Conservation (phyloP, 2,329 filamentous ascomycete genomes). For the Apiospora marii region DNA sequence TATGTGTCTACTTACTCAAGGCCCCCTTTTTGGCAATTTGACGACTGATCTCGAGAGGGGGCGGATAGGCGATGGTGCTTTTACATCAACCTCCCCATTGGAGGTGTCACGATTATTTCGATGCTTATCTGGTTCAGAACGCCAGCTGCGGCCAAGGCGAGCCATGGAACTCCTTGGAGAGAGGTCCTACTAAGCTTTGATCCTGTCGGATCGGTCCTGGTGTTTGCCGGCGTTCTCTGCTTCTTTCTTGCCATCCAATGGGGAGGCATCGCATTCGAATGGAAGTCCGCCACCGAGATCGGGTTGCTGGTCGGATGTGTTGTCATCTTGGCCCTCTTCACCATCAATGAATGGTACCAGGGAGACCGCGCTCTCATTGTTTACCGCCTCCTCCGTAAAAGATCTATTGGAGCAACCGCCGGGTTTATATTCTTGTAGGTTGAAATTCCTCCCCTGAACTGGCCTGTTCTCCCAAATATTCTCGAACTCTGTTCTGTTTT, state of each 20-base stretch:
- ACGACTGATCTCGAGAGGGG: not conserved
- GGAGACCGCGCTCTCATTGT: conserved; percentile 48
- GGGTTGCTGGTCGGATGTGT: conserved; percentile 48
- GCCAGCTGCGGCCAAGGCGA: conserved; percentile 30
- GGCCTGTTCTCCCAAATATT: not conserved
- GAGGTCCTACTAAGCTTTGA: conserved; percentile 36
- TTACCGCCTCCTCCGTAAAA: conserved; percentile 46
- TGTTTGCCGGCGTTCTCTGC: conserved; percentile 36
- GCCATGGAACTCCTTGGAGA: conserved; percentile 25
- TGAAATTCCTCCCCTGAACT: not conserved
- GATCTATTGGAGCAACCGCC: conserved; percentile 41
- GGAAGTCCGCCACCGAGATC: conserved; percentile 38
- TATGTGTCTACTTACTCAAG: conserved; percentile 18
- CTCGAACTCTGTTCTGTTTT: not conserved
- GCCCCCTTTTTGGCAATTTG: not conserved
- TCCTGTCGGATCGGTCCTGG: conserved; percentile 33
- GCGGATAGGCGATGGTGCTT: conserved; percentile 28
- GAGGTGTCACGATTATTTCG: conserved; percentile 28
- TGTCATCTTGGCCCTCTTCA: conserved; percentile 49
- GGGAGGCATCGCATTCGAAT: conserved; percentile 40
- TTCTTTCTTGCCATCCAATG: conserved; percentile 45
- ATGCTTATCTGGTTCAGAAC: conserved; percentile 39
- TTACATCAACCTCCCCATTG: conserved; percentile 37
- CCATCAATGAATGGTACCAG: conserved; percentile 44
- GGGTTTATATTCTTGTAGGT: conserved; percentile 31